phyloP scores from a whole-genome alignment of 1,284 basidiomycete genomes.

The Moesziomyces sp. region DNA sequence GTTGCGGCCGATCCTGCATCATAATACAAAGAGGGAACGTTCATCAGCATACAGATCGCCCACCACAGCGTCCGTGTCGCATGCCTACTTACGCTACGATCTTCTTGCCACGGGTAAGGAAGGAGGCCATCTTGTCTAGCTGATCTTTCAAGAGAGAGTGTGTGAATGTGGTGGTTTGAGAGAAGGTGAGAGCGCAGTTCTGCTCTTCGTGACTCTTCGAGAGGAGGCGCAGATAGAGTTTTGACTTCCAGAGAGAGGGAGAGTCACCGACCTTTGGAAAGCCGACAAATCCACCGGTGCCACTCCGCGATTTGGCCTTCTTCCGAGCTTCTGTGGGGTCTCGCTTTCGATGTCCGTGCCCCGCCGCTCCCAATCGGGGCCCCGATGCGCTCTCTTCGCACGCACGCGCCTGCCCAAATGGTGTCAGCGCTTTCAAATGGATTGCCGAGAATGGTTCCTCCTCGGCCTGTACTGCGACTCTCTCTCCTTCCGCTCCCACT shows the following conservation, averaged over 20 bases:
- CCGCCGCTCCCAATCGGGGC: conserved; percentile 8
- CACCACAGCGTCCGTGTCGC: no score
- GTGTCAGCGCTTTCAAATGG: conserved; percentile 10
- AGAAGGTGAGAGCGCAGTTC: neutral
- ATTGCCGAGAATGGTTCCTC: conserved; percentile 5
- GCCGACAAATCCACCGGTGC: conserved; percentile 25
- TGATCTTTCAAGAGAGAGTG: neutral
- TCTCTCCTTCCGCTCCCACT: conserved; percentile 4
- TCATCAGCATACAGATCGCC: no score
- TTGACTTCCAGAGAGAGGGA: neutral
- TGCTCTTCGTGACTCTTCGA: conserved; percentile 5
- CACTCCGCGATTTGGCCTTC: neutral
- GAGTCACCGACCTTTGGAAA: conserved; percentile 6
- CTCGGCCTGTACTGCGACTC: neutral
- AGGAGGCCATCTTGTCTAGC: conserved; percentile 29
- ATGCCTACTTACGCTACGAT: conserved; percentile 43
- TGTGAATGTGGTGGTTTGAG: conserved; percentile 1
- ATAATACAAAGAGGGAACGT: no score
- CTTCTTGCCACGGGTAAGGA: conserved; percentile 49
- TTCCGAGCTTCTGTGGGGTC: neutral
- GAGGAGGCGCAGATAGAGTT: neutral
- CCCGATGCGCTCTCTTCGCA: conserved; percentile 17
- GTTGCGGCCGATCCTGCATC: conserved; percentile 69
- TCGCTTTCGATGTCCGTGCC: no score
- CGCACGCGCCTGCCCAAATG: conserved; percentile 6